Conservation (phyloP, 371 early-diverging fungal species). For the Mortierella sp. region DNA sequence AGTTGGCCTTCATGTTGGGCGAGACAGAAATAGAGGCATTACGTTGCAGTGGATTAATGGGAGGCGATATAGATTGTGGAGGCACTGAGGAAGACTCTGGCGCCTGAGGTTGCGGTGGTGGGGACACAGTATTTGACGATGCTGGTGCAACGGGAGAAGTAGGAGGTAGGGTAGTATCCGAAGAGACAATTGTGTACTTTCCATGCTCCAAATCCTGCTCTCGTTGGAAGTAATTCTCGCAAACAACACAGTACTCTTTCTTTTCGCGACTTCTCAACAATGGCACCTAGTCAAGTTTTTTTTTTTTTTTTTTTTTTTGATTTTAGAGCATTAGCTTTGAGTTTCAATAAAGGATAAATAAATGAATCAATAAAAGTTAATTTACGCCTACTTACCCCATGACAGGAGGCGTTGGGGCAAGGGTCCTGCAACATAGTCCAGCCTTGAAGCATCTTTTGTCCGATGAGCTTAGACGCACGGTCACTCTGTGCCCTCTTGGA, state of each 20-base stretch:
- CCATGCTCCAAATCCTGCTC: constrained; percentile 54
- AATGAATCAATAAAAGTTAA: background rate
- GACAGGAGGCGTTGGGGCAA: constrained; percentile 70
- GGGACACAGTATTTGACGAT: background rate
- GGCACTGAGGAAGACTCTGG: constrained; percentile 9
- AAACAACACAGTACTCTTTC: constrained; percentile 75
- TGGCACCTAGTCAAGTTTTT: constrained; percentile 63
- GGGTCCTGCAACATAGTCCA: constrained; percentile 81
- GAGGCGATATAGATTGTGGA: constrained; percentile 24
- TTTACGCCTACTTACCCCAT: constrained; percentile 62
- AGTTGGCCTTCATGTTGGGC: constrained; percentile 23
- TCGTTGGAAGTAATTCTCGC: constrained; percentile 61
- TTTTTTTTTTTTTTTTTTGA: constrained; percentile 5
- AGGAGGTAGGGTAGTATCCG: background rate
- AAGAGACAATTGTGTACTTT: constrained; percentile 35
- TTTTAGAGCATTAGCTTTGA: background rate
- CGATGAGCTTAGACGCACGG: constrained; percentile 72
- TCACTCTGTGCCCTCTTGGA: constrained; percentile 68
- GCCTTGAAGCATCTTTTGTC: constrained; percentile 75
- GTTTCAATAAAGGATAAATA: background rate
- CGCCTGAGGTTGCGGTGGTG: constrained; percentile 10
- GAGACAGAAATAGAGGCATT: constrained; percentile 7
- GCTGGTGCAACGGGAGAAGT: background rate
- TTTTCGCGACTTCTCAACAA: constrained; percentile 71
- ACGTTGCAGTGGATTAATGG: constrained; percentile 17